Evolutionary conservation across 1,284 basidiomycete species (phyloP).

Genomic region (Cystobasidiaceae sp.): DNA sequence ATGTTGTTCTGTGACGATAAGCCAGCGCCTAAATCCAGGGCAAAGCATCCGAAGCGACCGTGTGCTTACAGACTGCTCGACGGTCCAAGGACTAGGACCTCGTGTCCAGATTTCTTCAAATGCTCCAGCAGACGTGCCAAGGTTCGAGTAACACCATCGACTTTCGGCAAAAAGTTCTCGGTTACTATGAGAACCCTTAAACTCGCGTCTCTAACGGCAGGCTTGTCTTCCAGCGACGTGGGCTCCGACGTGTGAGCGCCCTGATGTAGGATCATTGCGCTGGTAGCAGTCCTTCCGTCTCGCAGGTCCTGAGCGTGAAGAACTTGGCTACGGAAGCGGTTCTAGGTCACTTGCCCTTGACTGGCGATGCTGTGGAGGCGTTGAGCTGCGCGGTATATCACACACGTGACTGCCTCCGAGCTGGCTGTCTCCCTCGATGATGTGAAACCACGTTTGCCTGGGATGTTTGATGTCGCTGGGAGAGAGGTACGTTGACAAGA

Average conservation of each 20-base stretch:
- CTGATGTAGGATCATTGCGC: neutral
- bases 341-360: too few relatives aligned
- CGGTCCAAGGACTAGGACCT: constrained; percentile 55
- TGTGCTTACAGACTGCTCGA: constrained; percentile 51
- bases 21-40: neutral
- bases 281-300: neutral
- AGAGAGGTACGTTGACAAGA: too few relatives aligned
- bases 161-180: constrained; percentile 56
- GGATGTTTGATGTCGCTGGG: too few relatives aligned
- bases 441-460: too few relatives aligned
- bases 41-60: neutral
- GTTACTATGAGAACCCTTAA: constrained; percentile 48
- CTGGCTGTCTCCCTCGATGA: too few relatives aligned
- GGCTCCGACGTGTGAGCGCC: neutral
- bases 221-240: neutral
- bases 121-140: constrained; percentile 56
- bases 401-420: too few relatives aligned
- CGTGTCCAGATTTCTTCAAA: constrained; percentile 54
- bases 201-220: neutral
- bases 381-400: too few relatives aligned
- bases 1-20: constrained; percentile 45
- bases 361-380: too few relatives aligned
- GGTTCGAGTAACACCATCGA: constrained; percentile 45
- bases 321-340: too few relatives aligned
- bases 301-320: too few relatives aligned